Base-by-base conservation (phyloP, 179 eudicot species). In the Beta macrorhiza region DNA sequence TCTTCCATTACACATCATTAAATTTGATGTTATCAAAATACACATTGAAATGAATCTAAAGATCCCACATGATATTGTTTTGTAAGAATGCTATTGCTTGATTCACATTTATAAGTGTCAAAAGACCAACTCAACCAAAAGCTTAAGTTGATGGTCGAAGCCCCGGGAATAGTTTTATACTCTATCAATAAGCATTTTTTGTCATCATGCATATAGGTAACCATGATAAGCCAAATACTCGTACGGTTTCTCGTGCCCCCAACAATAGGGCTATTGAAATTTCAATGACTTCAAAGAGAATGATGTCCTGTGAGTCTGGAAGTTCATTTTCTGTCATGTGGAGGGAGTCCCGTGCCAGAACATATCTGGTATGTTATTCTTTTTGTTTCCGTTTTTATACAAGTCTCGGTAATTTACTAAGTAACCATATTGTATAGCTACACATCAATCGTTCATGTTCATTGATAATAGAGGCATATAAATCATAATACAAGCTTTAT, bases 321-420 rank as follows among this genome's bases (percentile, higher is more conserved):
- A 84, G 11, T 45, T 70, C 80, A 17, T 84, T 81, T 78, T 78
- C 82, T 22, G 0, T 78, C 32, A 17, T 17, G n/a, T 84, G 87
- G 87, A 62, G 67, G 63, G 55, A 64, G 9, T 16, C 76, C 53
- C 37, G 74, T 53, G 25, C 62, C 49, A 76, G 82, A 58, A 29
- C n/a, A 69, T 84, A 49, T 77, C 77, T 84, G 82, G 87, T 84
- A 84, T 1, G 62, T 79, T 52, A 51, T 58, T 74, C 15, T 56
- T n/a, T 63, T 49, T 32, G 37, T 63, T 19, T n/a, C 37, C 14
- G 37, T 15, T 8, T 12, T 42, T 57, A 62, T 6, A 4, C 7
- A 4, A 20, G 67, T n/a, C 16, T 62, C 4, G 1, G 25, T 62
- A 17, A 15, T 59, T 19, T 59, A 59, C 64, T 14, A 59, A 59